Evolutionary conservation across 164 flowering plant species (phyloP).

Genomic region (Macadamia tetraphylla): DNA sequence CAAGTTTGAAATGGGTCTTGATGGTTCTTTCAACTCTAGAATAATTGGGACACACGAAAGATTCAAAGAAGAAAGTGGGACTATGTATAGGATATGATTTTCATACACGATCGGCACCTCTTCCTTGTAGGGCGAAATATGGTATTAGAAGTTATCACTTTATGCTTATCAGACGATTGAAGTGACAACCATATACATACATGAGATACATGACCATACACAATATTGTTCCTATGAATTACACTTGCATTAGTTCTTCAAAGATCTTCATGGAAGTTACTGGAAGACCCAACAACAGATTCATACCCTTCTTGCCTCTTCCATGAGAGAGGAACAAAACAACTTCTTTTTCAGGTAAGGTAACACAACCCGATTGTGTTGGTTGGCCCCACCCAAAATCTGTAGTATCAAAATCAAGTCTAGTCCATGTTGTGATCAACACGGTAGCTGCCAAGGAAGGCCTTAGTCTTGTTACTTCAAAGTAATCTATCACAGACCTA

Average conservation of each 20-base stretch:
- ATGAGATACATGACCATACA: no score
- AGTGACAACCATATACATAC: no score
- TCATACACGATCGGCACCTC: no score
- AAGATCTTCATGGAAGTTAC: constrained; percentile 14
- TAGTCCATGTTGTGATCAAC: constrained; percentile 22
- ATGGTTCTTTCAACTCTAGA: no score
- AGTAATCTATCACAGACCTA: constrained; percentile 19
- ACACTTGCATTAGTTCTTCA: neutral
- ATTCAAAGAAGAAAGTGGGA: no score
- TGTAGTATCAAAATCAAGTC: constrained; percentile 13
- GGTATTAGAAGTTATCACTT: no score
- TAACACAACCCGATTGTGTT: constrained; percentile 8
- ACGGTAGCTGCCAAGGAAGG: constrained; percentile 17
- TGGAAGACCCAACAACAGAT: constrained; percentile 19
- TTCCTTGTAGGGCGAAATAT: no score
- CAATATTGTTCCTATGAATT: no score
- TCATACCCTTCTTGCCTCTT: constrained; percentile 8
- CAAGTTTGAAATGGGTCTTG: no score
- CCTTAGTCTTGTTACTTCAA: constrained; percentile 16
- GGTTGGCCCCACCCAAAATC: constrained; percentile 32
- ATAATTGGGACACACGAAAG: no score
- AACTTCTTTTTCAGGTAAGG: constrained; percentile 12
- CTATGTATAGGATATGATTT: no score
- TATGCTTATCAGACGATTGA: no score
- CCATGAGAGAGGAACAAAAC: constrained; percentile 13